Evolutionary conservation across 768 basidiomycete species (phyloP).

Genomic region (Pleurotus tuber-regium): DNA sequence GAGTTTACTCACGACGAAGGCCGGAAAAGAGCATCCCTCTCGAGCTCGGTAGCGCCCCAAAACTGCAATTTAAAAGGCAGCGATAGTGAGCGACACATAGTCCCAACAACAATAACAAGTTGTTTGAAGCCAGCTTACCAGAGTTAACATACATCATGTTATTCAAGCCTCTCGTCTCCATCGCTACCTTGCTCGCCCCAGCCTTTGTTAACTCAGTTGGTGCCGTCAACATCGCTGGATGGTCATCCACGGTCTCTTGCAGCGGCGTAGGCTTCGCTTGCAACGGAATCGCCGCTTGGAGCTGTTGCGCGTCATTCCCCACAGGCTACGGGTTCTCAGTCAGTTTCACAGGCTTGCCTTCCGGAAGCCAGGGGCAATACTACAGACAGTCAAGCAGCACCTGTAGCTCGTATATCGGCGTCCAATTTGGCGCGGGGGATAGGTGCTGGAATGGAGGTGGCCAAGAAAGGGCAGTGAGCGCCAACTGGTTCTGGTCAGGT

Average conservation of each 20-base stretch:
- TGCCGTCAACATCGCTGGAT: neutral
- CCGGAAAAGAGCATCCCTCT: no score
- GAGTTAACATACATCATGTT: neutral
- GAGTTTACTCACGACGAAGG: no score
- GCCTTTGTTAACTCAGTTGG: neutral
- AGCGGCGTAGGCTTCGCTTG: neutral
- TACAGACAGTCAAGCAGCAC: neutral
- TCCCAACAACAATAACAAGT: no score
- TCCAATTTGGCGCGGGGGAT: neutral
- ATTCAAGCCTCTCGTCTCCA: neutral
- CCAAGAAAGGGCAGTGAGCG: neutral
- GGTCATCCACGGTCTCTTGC: neutral
- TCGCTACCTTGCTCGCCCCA: neutral
- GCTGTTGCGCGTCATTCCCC: neutral
- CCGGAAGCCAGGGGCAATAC: neutral
- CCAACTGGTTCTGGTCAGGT: neutral
- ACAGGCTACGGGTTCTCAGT: neutral
- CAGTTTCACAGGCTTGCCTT: neutral
- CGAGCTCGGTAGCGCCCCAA: no score
- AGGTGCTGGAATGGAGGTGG: neutral
- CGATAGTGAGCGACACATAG: no score
- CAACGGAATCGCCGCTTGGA: constrained; percentile 4
- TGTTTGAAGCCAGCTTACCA: no score
- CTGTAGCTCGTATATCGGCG: neutral
- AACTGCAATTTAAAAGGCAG: no score